Conservation (phyloP, 2,329 filamentous ascomycete species). For the Fusarium piperis region DNA sequence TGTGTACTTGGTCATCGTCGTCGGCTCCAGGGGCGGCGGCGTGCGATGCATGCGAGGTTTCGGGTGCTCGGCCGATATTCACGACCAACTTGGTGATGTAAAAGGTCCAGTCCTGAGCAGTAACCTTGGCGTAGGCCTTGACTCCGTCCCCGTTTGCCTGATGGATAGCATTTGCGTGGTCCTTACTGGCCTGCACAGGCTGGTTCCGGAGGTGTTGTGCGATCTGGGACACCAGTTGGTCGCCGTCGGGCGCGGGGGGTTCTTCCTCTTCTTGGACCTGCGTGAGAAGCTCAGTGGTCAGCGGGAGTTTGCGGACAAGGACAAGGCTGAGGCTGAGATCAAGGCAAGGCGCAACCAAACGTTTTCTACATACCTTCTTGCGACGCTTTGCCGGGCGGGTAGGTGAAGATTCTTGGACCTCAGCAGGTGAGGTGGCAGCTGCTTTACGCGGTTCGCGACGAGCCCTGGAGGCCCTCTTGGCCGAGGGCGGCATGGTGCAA, state of each 20-base stretch:
- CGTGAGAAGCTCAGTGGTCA: conserved; percentile 13
- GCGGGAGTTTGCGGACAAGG: conserved; percentile 8
- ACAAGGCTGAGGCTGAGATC: not conserved
- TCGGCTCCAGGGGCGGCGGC: conserved; percentile 55
- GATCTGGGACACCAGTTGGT: conserved; percentile 65
- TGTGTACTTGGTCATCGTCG: conserved; percentile 72
- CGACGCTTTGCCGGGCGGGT: conserved; percentile 71
- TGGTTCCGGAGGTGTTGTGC: conserved; percentile 61
- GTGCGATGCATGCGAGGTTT: conserved; percentile 51
- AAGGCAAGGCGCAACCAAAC: not conserved
- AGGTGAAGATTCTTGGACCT: conserved; percentile 65
- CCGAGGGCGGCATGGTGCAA: conserved; percentile 50
- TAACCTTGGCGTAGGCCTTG: conserved; percentile 83
- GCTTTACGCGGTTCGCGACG: conserved; percentile 53
- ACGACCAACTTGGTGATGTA: conserved; percentile 80
- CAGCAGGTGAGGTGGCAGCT: conserved; percentile 46
- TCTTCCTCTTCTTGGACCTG: conserved; percentile 52
- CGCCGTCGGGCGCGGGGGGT: conserved; percentile 60
- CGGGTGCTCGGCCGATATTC: conserved; percentile 78
- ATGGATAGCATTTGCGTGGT: conserved; percentile 72
- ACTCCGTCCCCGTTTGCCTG: conserved; percentile 70
- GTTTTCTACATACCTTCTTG: conserved; percentile 61
- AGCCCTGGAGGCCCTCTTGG: conserved; percentile 50
- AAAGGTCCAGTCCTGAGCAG: conserved; percentile 84
- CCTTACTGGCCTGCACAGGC: conserved; percentile 67